Percentiles rank a stretch among this genome's conserved stretches.
These are phyloP conservation scores for Pleurozium schreberi DNA, from an alignment of 225 moss, liverwort and hornwort species.

Conservation along the genomic window DNA sequence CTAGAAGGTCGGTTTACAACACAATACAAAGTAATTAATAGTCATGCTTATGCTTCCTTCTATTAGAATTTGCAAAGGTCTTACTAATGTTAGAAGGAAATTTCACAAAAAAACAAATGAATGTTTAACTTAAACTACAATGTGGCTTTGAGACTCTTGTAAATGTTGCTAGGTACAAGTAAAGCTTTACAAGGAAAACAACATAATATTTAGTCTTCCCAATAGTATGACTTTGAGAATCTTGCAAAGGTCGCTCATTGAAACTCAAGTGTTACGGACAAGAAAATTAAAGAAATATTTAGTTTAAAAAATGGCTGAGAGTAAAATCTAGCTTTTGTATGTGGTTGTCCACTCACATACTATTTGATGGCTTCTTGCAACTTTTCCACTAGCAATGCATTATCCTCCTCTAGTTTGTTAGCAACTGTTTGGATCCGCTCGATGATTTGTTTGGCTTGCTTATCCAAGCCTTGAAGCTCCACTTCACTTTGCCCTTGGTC, in stretches of 20 bases:
- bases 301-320: background rate
- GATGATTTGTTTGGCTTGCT: constrained; percentile 4
- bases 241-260: background rate
- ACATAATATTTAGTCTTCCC: background rate
- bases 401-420: constrained; percentile 9
- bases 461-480: constrained; percentile 11
- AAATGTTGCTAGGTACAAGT: background rate
- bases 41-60: background rate
- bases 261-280: background rate
- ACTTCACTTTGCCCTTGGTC: constrained; percentile 5
- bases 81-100: rapidly evolving
- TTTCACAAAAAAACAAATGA: background rate
- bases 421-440: constrained; percentile 14
- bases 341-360: no score
- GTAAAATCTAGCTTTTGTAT: background rate
- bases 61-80: background rate
- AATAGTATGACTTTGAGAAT: no score
- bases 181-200: background rate
- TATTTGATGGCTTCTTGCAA: constrained; percentile 9
- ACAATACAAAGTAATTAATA: rapidly evolving
- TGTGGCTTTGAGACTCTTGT: background rate
- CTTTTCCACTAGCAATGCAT: constrained; percentile 6
- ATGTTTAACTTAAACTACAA: no score
- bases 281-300: background rate
- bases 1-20: rapidly evolving